These are phyloP conservation scores for Torulaspora maleeae DNA, from an alignment of 805 yeast genomes.

Conservation along the genomic window DNA sequence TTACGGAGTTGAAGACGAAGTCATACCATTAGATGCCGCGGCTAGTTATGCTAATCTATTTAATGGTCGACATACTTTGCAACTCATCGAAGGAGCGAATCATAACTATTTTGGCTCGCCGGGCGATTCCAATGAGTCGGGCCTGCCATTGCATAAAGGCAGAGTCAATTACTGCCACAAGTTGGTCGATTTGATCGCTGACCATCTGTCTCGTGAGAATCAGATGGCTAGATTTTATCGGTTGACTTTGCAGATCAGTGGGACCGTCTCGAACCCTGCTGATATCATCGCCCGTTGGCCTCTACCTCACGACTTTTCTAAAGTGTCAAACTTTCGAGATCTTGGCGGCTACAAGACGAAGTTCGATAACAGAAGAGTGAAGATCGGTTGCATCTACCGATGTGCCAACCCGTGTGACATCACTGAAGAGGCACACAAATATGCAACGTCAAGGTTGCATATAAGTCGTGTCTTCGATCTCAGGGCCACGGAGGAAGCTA, in stretches of 20 bases:
- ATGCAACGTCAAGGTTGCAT: slow-evolving; percentile 31
- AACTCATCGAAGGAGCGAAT: slow-evolving; percentile 63
- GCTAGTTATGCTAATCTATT: slow-evolving; percentile 54
- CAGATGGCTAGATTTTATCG: slow-evolving; percentile 51
- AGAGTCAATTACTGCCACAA: slow-evolving; percentile 49
- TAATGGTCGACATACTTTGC: slow-evolving; percentile 51
- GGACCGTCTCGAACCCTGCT: slow-evolving; percentile 14
- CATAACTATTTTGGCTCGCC: slow-evolving; percentile 68
- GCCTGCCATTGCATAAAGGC: slow-evolving; percentile 43
- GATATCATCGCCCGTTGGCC: slow-evolving; percentile 24
- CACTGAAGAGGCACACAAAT: slow-evolving; percentile 45
- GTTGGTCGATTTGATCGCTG: slow-evolving; percentile 34
- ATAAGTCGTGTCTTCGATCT: slow-evolving; percentile 61
- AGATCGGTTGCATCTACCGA: slow-evolving; percentile 53
- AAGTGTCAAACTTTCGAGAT: slow-evolving; percentile 67
- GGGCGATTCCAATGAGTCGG: slow-evolving; percentile 36
- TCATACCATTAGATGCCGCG: slow-evolving; percentile 63
- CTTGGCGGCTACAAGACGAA: slow-evolving; percentile 64
- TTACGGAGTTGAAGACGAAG: slow-evolving; percentile 64
- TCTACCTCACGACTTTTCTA: slow-evolving; percentile 21
- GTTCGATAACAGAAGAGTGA: slow-evolving; percentile 41
- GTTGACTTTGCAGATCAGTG: slow-evolving; percentile 10
- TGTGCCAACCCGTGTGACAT: slow-evolving; percentile 56
- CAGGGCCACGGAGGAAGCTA: slow-evolving; percentile 55
- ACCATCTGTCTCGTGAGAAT: slow-evolving; percentile 39